These are phyloP conservation scores for Coprinopsis cinerea DNA, from an alignment of 768 basidiomycete species.

Conservation along the genomic window DNA sequence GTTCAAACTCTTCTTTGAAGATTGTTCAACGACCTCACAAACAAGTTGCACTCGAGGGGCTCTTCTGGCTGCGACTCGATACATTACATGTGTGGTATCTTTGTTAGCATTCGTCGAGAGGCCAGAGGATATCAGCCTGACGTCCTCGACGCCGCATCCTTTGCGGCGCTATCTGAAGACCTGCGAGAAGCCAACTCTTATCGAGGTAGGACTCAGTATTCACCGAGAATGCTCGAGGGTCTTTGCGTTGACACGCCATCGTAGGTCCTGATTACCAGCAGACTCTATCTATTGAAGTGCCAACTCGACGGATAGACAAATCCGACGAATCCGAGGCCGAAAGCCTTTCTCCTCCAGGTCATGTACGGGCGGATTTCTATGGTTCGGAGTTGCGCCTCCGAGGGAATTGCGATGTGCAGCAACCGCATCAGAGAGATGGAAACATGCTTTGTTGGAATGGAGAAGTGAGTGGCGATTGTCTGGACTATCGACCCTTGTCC, in stretches of 20 bases:
- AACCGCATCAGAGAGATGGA: conserved; percentile 59
- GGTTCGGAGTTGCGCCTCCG: conserved; percentile 74
- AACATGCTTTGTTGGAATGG: conserved; percentile 83
- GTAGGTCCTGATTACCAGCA: conserved; percentile 3
- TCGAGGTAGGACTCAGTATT: neutral
- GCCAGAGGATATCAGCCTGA: neutral
- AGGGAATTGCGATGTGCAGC: conserved; percentile 49
- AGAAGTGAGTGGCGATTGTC: conserved; percentile 40
- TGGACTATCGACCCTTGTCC: neutral
- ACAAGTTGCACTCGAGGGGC: too few relatives aligned
- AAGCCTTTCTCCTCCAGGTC: neutral
- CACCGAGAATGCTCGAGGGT: neutral
- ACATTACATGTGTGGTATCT: conserved; percentile 66
- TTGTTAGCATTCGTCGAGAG: conserved; percentile 28
- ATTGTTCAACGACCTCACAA: neutral
- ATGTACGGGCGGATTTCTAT: conserved; percentile 47
- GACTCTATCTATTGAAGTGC: neutral
- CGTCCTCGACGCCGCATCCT: neutral
- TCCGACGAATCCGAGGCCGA: neutral
- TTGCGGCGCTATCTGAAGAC: conserved; percentile 18
- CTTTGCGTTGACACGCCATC: neutral
- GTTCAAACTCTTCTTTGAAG: too few relatives aligned
- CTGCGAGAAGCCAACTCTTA: conserved; percentile 24
- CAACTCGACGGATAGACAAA: neutral
- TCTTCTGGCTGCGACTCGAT: neutral